Base-by-base conservation (phyloP, 2,329 filamentous ascomycete species). In the Penicillium sumatraense region DNA sequence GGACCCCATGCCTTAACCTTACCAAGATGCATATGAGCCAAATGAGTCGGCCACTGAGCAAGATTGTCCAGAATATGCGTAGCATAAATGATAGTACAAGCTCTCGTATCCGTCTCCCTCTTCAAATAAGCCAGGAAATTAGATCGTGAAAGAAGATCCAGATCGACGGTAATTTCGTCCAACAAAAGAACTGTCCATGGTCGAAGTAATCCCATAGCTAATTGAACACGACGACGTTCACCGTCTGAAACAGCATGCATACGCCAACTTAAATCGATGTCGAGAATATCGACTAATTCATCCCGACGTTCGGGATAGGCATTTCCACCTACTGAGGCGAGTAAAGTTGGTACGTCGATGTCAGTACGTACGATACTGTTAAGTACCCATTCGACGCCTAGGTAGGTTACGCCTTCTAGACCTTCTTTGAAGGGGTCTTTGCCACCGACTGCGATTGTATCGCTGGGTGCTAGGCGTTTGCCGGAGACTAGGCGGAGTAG, bases 51-150 rank as follows among this genome's bases (percentile, higher is more conserved):
- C 95, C 95, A 99, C 18, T 88, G 87, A 0, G 92, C 92, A 48
- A 99, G 79, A 72, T 98, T 97, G 72, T 99, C 95, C 64, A 99
- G 78, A 61, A 99, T 97, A 75, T 99, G 95, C 13, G 95, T 99
- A 7, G 95, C 95, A 72, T 99, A 99, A 26, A 99, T 92, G 66
- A 99, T 90, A 4, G 95, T 97, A 71, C 93, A 97, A 35, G 86
- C 82, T 50, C 93, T 82, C 7, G 71, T 80, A 76, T 93, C 89
- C 0, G 93, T 97, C 84, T 99, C 95, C 56, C 81, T 81, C 76
- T 92, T 92, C 68, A 99, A 76, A 80, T 93, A 99, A 40, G 78
- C 81, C 27, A 99, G 81, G 73, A 99, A 99, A 71, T 93, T 88
- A 66, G 87, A 87, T 14, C 95, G 85, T 52, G 86, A 90, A 57